These are phyloP conservation scores for Penicillium nordicum DNA, from an alignment of 2,329 filamentous ascomycete genomes.

Conservation along the genomic window DNA sequence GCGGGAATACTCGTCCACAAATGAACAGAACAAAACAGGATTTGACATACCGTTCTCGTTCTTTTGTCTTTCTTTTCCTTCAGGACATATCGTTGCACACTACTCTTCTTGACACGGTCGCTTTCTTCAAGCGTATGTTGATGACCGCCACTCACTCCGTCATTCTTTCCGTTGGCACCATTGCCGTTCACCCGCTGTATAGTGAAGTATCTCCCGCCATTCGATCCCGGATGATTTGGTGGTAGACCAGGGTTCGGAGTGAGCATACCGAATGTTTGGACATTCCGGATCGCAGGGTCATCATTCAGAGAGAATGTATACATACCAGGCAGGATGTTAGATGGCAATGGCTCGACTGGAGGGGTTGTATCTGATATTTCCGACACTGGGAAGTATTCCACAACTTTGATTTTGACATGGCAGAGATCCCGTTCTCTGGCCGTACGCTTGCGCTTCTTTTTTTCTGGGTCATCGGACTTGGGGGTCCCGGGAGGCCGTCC, in stretches of 20 bases:
- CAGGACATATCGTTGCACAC: constrained; percentile 63
- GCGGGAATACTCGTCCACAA: constrained; percentile 13
- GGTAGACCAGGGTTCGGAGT: constrained; percentile 41
- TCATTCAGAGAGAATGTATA: constrained; percentile 23
- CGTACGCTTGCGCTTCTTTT: constrained; percentile 75
- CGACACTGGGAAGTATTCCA: constrained; percentile 64
- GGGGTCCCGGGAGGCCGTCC: constrained; percentile 74
- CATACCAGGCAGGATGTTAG: constrained; percentile 23
- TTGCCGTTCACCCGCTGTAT: constrained; percentile 76
- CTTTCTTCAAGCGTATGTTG: constrained; percentile 70
- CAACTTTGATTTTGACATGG: constrained; percentile 83
- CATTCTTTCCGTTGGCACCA: constrained; percentile 67
- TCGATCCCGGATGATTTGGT: constrained; percentile 46
- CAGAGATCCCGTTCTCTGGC: constrained; percentile 76
- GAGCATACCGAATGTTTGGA: constrained; percentile 44
- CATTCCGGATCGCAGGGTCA: constrained; percentile 9
- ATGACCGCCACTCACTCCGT: constrained; percentile 68
- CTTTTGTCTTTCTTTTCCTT: constrained; percentile 65
- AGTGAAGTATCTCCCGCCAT: constrained; percentile 63
- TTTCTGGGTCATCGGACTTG: constrained; percentile 74
- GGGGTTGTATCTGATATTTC: constrained; percentile 25
- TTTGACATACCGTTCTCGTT: constrained; percentile 52
- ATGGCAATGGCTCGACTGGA: constrained; percentile 20
- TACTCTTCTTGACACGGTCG: constrained; percentile 78
- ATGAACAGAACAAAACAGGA: constrained; percentile 9